These are phyloP conservation scores for Prunus fruticosa DNA, from an alignment of 306 rosid genomes.

Conservation along the genomic window DNA sequence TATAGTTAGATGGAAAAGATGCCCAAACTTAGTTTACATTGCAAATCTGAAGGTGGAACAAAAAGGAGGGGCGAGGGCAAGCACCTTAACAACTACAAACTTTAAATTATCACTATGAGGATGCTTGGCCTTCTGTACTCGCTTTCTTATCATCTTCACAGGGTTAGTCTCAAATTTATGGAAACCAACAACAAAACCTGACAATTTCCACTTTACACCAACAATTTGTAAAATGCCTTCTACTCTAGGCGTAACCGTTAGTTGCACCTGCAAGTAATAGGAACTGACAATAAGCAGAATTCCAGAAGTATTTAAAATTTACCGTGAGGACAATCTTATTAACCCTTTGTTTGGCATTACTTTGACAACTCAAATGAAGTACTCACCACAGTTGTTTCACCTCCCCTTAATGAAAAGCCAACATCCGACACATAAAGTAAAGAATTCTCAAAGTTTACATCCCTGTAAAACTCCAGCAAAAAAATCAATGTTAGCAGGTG, in stretches of 20 bases:
- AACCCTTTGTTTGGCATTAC: not conserved
- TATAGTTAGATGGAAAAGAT: conserved; percentile 1
- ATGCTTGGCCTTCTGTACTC: conserved; percentile 49
- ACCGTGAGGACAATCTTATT: not conserved
- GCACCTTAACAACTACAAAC: conserved; percentile 85
- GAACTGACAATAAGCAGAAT: conserved; percentile 11
- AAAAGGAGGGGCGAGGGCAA: conserved; percentile 11
- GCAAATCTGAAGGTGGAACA: not conserved
- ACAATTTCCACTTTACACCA: conserved; percentile 89
- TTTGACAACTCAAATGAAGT: conserved; percentile 2
- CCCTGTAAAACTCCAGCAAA: conserved; percentile 42
- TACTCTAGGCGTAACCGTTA: conserved; percentile 70
- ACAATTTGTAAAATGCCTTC: conserved; percentile 78
- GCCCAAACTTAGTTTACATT: conserved; percentile 23
- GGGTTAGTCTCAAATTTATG: conserved; percentile 61
- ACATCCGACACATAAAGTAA: conserved; percentile 59
- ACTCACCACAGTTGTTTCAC: conserved; percentile 74
- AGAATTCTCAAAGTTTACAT: conserved; percentile 39
- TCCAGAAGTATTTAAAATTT: not conserved
- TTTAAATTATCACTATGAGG: conserved; percentile 54
- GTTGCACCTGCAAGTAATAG: conserved; percentile 65
- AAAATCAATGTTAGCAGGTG: conserved; percentile 9
- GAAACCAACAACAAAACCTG: conserved; percentile 72
- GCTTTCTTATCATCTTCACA: conserved; percentile 56
- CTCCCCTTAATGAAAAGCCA: conserved; percentile 68